phyloP scores from a whole-genome alignment of 2,329 filamentous ascomycete species.

The Aspergillus latus region DNA sequence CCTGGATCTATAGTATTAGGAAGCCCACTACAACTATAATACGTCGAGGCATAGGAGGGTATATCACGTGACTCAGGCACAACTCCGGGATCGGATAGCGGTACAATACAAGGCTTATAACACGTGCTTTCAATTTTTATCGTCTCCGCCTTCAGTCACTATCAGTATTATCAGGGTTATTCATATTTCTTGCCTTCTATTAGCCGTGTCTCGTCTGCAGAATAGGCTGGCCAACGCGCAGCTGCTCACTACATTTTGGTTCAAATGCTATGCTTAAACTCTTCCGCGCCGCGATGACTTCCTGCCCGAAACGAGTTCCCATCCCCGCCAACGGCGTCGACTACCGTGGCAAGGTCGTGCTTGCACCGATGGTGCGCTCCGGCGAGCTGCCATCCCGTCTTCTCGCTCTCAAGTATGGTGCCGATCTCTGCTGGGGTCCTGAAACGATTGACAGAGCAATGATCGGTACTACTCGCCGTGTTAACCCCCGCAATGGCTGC shows the following conservation, averaged over 20 bases:
- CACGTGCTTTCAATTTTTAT: conserved; percentile 5
- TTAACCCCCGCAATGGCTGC: conserved; percentile 73
- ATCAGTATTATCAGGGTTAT: not conserved
- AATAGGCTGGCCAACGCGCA: not conserved
- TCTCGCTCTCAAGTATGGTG: conserved; percentile 87
- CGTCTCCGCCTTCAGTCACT: conserved; percentile 24
- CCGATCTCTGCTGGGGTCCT: conserved; percentile 95
- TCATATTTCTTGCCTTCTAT: not conserved
- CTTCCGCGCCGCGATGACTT: conserved; percentile 58
- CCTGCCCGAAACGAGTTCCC: conserved; percentile 64
- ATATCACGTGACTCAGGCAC: not conserved
- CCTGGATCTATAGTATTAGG: not conserved
- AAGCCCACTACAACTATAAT: not conserved
- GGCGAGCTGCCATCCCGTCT: conserved; percentile 90
- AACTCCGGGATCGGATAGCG: conserved; percentile 1
- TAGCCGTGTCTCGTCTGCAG: not conserved
- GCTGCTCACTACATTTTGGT: not conserved
- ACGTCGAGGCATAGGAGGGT: not conserved
- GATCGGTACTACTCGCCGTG: conserved; percentile 77
- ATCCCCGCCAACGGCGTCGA: conserved; percentile 88
- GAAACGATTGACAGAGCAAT: conserved; percentile 92
- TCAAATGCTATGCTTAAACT: conserved; percentile 43
- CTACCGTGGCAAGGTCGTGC: conserved; percentile 88
- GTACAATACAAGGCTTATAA: not conserved
- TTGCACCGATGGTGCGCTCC: conserved; percentile 97